Evolutionary conservation across 805 yeast species (phyloP).

Genomic region (Candida silvatica): DNA sequence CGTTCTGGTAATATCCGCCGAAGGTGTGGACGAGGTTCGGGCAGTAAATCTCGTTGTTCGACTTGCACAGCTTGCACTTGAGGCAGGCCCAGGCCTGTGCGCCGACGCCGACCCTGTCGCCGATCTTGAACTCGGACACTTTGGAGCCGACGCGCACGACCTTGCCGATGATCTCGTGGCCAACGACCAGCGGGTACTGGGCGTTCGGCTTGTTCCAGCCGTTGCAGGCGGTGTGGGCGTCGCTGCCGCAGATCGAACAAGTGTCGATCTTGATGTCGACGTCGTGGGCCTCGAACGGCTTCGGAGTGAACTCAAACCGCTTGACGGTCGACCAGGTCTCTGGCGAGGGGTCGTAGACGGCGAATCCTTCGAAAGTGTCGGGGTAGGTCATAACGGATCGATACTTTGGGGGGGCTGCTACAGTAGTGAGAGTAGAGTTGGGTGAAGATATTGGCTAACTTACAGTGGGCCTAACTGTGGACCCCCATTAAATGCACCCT

Average conservation of each 20-base stretch:
- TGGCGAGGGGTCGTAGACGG: constrained; percentile 24
- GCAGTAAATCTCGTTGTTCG: constrained; percentile 39
- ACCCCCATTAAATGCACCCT: no score
- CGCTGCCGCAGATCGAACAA: constrained; percentile 56
- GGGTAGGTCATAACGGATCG: constrained; percentile 15
- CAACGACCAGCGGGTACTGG: constrained; percentile 30
- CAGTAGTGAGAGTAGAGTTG: no score
- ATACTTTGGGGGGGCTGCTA: no score
- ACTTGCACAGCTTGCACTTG: constrained; percentile 47
- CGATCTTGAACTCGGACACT: constrained; percentile 44
- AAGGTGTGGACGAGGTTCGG: constrained; percentile 28
- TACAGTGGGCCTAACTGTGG: no score
- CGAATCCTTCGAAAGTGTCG: constrained; percentile 31
- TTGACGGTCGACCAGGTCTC: constrained; percentile 26
- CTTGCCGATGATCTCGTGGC: constrained; percentile 60
- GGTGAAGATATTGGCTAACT: no score
- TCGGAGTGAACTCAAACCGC: constrained; percentile 24
- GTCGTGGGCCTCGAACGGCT: constrained; percentile 30
- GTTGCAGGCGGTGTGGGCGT: constrained; percentile 39
- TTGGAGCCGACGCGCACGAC: constrained; percentile 53
- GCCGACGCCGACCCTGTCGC: constrained; percentile 77
- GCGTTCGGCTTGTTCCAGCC: constrained; percentile 38
- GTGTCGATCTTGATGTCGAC: constrained; percentile 34
- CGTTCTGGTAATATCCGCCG: constrained; percentile 19
- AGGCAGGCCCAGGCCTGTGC: constrained; percentile 58